phyloP scores from a whole-genome alignment of 352 stramenopile genomes.

The Pythium diclinum region DNA sequence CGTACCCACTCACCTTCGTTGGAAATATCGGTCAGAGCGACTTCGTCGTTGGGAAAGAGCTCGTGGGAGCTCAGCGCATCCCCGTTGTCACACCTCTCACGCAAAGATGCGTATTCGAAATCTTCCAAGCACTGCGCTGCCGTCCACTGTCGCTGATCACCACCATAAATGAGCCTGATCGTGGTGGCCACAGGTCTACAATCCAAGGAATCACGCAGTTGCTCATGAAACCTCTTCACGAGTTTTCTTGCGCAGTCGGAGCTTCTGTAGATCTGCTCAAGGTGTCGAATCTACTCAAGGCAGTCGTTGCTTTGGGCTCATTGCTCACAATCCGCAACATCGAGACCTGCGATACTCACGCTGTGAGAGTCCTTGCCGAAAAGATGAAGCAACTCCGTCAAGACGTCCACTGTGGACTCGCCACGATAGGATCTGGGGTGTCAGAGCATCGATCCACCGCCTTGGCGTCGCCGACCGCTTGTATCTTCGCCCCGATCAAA shows the following conservation, averaged over 20 bases:
- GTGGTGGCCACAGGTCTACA: constrained; percentile 7
- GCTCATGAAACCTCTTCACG: constrained; percentile 35
- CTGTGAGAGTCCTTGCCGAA: background rate
- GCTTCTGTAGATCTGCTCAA: background rate
- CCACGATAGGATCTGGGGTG: background rate
- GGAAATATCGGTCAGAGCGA: constrained; percentile 40
- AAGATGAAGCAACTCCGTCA: constrained; percentile 14
- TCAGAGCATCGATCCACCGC: background rate
- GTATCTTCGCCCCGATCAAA: constrained; percentile 13
- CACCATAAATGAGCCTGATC: constrained; percentile 11
- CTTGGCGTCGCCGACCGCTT: background rate
- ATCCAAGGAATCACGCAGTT: constrained; percentile 32
- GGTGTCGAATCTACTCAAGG: constrained; percentile 23
- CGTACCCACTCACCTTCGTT: constrained; percentile 19
- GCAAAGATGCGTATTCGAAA: constrained; percentile 44
- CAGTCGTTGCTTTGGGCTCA: constrained; percentile 4
- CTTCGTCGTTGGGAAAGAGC: constrained; percentile 48
- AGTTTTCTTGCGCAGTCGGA: background rate
- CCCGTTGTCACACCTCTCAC: constrained; percentile 45
- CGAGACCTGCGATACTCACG: background rate
- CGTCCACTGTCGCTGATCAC: constrained; percentile 31
- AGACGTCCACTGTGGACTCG: constrained; percentile 3
- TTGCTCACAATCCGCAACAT: constrained; percentile 8
- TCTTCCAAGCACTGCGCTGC: constrained; percentile 40
- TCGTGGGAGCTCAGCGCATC: constrained; percentile 34